Conservation (phyloP, 202 grass and related monocot species). For the Schoenoplectus tabernaemontani region DNA sequence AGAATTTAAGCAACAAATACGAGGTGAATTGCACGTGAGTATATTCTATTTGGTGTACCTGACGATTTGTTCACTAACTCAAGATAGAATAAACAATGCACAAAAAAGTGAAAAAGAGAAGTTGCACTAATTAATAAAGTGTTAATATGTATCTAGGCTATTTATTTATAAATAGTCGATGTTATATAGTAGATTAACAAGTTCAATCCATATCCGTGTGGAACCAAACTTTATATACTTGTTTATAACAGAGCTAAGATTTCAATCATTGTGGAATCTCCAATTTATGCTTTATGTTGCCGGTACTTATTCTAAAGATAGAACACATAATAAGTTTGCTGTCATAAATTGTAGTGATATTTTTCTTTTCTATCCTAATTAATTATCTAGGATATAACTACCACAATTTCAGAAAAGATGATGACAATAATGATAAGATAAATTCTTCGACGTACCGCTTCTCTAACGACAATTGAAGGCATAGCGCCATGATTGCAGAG, state of each 20-base stretch:
- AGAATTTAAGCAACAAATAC: not conserved
- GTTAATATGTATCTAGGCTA: constrained; percentile 6
- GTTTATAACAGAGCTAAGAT: constrained; percentile 7
- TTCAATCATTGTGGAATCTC: constrained; percentile 2
- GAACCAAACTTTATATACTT: constrained; percentile 12
- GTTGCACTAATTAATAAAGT: constrained; percentile 18
- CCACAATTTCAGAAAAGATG: not conserved
- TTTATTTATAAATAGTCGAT: not conserved
- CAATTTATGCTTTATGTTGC: constrained; percentile 5
- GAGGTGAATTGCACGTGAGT: constrained; percentile 2
- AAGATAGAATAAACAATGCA: constrained; percentile 20
- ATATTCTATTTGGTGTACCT: not conserved
- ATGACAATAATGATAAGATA: not conserved
- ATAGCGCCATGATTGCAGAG: constrained; percentile 63
- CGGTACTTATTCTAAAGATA: not conserved
- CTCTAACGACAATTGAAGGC: constrained; percentile 71
- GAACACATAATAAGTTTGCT: not conserved
- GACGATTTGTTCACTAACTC: constrained; percentile 26
- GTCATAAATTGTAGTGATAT: not conserved
- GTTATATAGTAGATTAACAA: not conserved
- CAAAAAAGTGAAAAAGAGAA: constrained; percentile 16
- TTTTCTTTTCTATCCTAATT: not conserved
- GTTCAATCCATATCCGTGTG: constrained; percentile 12
- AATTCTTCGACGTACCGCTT: constrained; percentile 41
- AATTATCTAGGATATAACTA: not conserved